Conservation (phyloP, 2,329 filamentous ascomycete species). For the Amauroascus niger region DNA sequence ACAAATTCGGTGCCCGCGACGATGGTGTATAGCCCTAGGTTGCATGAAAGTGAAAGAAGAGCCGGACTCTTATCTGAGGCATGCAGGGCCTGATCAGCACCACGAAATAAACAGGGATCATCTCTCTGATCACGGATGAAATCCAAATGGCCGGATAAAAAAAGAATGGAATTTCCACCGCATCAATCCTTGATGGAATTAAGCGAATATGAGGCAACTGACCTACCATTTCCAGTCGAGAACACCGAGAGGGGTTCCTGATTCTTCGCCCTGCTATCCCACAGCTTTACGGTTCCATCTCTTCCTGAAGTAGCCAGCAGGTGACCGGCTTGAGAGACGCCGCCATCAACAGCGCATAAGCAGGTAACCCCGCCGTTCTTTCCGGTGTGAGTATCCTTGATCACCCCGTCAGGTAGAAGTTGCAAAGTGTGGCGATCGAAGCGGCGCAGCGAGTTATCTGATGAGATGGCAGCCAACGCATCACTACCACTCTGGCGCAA, state of each 20-base stretch:
- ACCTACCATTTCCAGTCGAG: conserved; percentile 27
- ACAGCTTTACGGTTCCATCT: conserved; percentile 35
- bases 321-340: conserved; percentile 17
- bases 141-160: background rate
- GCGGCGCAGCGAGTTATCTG: conserved; percentile 38
- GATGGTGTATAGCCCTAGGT: conserved; percentile 38
- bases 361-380: conserved; percentile 34
- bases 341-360: conserved; percentile 17
- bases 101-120: background rate
- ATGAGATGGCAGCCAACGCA: conserved; percentile 36
- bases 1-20: conserved; percentile 49
- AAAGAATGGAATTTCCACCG: background rate
- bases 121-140: background rate
- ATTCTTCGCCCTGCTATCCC: conserved; percentile 31
- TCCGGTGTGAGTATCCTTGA: conserved; percentile 18
- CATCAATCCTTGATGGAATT: background rate
- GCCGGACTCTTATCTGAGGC: conserved; percentile 40
- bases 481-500: conserved; percentile 25
- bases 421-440: conserved; percentile 31
- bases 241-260: conserved; percentile 27
- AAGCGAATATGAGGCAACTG: background rate
- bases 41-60: conserved; percentile 46
- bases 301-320: conserved; percentile 23
- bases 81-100: conserved; percentile 2
- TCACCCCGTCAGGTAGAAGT: conserved; percentile 20